These are phyloP conservation scores for Sordariomycetes sp. DNA, from an alignment of 2,329 filamentous ascomycete species.

Conservation along the genomic window DNA sequence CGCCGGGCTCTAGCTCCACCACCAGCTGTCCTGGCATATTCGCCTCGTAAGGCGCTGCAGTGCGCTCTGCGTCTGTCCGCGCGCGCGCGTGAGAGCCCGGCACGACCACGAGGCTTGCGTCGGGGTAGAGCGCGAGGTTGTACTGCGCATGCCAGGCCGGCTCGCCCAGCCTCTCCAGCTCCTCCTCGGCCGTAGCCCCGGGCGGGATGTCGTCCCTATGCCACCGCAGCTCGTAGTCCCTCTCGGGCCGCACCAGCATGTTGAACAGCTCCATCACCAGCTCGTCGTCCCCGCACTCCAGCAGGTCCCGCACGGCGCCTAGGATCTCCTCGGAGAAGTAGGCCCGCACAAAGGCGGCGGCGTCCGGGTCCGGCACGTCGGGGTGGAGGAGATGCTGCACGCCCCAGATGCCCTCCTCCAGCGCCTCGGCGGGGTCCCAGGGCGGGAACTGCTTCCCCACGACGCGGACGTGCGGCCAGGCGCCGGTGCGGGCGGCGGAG, in stretches of 20 bases:
- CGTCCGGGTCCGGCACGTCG: conserved; percentile 49
- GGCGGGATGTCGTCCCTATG: conserved; percentile 74
- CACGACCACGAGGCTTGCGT: conserved; percentile 63
- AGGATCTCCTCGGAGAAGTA: conserved; percentile 66
- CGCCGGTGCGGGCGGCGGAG: conserved; percentile 51
- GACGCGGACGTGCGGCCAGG: conserved; percentile 74
- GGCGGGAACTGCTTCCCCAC: conserved; percentile 87
- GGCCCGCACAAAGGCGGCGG: conserved; percentile 48
- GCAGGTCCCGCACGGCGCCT: conserved; percentile 50
- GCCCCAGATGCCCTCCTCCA: conserved; percentile 67
- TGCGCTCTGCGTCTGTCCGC: conserved; percentile 58
- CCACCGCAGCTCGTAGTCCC: conserved; percentile 68
- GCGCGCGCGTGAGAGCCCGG: conserved; percentile 66
- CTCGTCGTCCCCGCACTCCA: conserved; percentile 45
- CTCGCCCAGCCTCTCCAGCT: conserved; percentile 46
- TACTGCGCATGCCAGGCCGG: conserved; percentile 72
- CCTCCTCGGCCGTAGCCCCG: conserved; percentile 55
- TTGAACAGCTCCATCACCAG: conserved; percentile 86
- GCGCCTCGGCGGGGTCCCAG: conserved; percentile 48
- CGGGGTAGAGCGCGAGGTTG: conserved; percentile 72
- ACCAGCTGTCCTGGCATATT: conserved; percentile 51
- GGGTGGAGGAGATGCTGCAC: conserved; percentile 80
- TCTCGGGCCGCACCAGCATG: conserved; percentile 63
- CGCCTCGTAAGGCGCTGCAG: conserved; percentile 53
- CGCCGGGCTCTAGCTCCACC: conserved; percentile 60